Base-by-base conservation (phyloP, 495 filamentous ascomycete genomes). In the Parathielavia hyrcaniae region DNA sequence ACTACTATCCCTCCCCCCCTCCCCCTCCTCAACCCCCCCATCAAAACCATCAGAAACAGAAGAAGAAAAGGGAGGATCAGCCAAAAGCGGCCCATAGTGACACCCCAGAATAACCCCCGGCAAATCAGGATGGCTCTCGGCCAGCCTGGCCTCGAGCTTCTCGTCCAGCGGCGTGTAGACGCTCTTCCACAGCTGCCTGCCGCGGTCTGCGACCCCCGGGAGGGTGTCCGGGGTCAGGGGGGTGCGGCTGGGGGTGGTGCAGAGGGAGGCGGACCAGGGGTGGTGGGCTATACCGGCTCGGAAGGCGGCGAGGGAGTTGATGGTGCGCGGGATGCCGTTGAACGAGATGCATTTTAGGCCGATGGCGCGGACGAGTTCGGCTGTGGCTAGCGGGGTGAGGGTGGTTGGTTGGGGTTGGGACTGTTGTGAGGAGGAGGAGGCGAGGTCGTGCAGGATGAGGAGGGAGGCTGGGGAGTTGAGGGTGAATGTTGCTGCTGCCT, bases 341-440 rank as follows among this genome's bases (percentile, higher is more conserved):
- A 91, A 89, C 45, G 81, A 82, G 67, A 91, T 90, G 70, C 87
- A 90, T 68, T 91, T 91, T 43, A 91, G 77, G 4, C 85, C 87
- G 63, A 89, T 79, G 64, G 90, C 87, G 62, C 88, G 83, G 78
- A 91, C 88, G 19, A 89, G 70, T 67, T 90, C 87, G 46, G 86
- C 87, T 8, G 80, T 78, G 40, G 76, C 71, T n/a, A 84, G 72
- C 22, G 75, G 66, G 20, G 74, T 70, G 26, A 57, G 38, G 23
- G 34, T 10, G 22, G 74, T 64, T 17, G 73, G 26, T 6, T 30
- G 26, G 26, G 2, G 26, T 2, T 30, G 26, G 26, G 2, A 6
- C 26, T 30, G 26, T 6, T 30, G 26, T 6, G 26, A 30, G 6
- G 46, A 20, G 17, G 41, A 0, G 23, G 79, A 72, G n/a, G 81